Evolutionary conservation across 2,329 filamentous ascomycete genomes (phyloP).

Genomic region (Botrytis hyacinthi): DNA sequence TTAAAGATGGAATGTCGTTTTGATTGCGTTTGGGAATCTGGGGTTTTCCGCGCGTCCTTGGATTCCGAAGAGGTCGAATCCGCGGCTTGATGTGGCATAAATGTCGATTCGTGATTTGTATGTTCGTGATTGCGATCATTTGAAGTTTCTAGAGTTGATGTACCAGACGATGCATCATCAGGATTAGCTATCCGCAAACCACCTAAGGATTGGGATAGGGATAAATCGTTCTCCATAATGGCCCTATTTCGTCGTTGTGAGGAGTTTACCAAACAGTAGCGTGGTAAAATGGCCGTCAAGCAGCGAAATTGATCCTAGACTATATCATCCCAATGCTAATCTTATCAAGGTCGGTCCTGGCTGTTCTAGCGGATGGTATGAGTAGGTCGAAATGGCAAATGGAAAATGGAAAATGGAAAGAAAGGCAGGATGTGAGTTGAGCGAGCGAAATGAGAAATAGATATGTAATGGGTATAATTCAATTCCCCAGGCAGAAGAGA

Average conservation of each 20-base stretch:
- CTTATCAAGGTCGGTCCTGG: constrained; percentile 6
- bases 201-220: constrained; percentile 86
- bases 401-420: background rate
- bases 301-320: constrained; percentile 20
- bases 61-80: constrained; percentile 28
- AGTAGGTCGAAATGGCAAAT: background rate
- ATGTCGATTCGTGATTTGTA: constrained; percentile 14
- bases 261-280: constrained; percentile 1
- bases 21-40: constrained; percentile 36
- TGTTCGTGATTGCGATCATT: constrained; percentile 29
- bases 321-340: constrained; percentile 25
- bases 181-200: constrained; percentile 96
- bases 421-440: background rate
- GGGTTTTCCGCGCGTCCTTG: constrained; percentile 31
- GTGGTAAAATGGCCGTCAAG: constrained; percentile 17
- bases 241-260: background rate
- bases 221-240: constrained; percentile 86
- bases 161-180: constrained; percentile 48
- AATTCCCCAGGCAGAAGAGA: background rate
- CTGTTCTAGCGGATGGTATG: background rate
- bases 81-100: constrained; percentile 21
- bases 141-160: constrained; percentile 33
- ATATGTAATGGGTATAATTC: background rate
- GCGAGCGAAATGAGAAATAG: background rate
- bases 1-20: constrained; percentile 40